Evolutionary conservation across 2,329 filamentous ascomycete genomes (phyloP), one percentile per base, ranked within the genome.

Genomic region (Penicillium capsulatum): DNA sequence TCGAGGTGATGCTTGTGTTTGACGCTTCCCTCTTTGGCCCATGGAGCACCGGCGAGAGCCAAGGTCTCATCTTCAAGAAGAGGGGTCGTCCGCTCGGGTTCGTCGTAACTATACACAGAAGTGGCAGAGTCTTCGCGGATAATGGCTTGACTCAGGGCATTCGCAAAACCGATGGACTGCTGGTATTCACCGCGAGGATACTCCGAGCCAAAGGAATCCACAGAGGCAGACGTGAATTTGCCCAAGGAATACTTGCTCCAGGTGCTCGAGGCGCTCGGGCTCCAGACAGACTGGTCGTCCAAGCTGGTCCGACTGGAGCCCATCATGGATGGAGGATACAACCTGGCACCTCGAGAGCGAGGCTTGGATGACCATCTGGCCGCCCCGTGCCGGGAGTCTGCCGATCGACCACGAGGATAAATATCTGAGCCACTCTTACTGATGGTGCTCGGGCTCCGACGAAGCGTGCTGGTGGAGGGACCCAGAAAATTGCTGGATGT

Each of bases 1-100:
- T 97, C 91, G 3, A 97, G 76, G 58, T 97, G 91, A 63, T 96
- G 91, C 66, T 97, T 97, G 70, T 98, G 91, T 53, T 91, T 91
- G 14, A 97, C 74, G 54, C 94, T 87, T 47, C 92, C 92, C 66
- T 98, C 92, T 67, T 98, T 98, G 17, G 94, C 84, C 92, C 92
- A 98, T 0, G 92, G 92, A n/a, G 92, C 87, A 16, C 92, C 92
- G 8, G 85, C 81, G 27, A 98, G 80, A 59, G 94, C 90, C 9
- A 98, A 76, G 0, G 84, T 88, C 58, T 98, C 92, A 57, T 97
- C 92, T 56, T 96, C 91, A 0, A 97, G 78, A 7, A 96, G 70
- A 17, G 84, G 80, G 4, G 77, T 72, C 1, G 71, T 70, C 33
- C 73, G 73, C 22, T 80, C 67, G 31, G 80, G 77, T 19, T 83